These are phyloP conservation scores for Phytophthora cactorum DNA, from an alignment of 352 stramenopile genomes.

Conservation along the genomic window DNA sequence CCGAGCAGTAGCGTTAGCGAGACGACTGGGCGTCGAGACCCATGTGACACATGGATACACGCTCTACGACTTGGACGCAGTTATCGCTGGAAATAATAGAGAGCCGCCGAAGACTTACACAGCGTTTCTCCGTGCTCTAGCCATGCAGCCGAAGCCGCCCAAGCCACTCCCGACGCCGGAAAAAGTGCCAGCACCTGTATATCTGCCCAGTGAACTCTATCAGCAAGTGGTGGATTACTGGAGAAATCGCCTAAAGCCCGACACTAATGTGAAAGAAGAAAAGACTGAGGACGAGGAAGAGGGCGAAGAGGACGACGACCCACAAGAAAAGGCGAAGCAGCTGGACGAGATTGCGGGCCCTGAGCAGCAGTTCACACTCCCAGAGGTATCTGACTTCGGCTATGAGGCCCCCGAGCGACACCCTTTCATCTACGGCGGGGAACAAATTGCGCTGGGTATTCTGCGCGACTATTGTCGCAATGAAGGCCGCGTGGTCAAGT, in stretches of 20 bases:
- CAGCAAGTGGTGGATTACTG: conserved; percentile 70
- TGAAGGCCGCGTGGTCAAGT: conserved; percentile 90
- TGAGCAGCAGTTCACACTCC: conserved; percentile 69
- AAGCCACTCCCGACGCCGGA: conserved; percentile 54
- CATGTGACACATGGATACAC: conserved; percentile 69
- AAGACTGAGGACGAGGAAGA: conserved; percentile 27
- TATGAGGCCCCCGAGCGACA: conserved; percentile 55
- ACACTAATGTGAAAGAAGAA: conserved; percentile 26
- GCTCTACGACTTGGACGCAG: conserved; percentile 73
- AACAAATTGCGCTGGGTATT: conserved; percentile 71
- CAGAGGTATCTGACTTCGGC: conserved; percentile 70
- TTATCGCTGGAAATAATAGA: conserved; percentile 61
- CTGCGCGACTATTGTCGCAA: conserved; percentile 77
- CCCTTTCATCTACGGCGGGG: conserved; percentile 80
- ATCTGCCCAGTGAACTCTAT: conserved; percentile 61
- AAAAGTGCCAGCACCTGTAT: conserved; percentile 49
- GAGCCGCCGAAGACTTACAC: conserved; percentile 81
- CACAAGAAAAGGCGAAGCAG: conserved; percentile 28
- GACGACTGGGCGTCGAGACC: conserved; percentile 69
- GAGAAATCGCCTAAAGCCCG: conserved; percentile 30
- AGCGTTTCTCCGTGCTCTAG: conserved; percentile 63
- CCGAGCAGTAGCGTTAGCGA: conserved; percentile 58
- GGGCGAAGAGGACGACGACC: conserved; percentile 32
- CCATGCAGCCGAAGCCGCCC: conserved; percentile 57
- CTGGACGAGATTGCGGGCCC: conserved; percentile 58